Percentiles rank a stretch among this genome's conserved stretches.
These are phyloP conservation scores for Limtongia smithiae DNA, from an alignment of 805 yeast genomes.

Conservation along the genomic window DNA sequence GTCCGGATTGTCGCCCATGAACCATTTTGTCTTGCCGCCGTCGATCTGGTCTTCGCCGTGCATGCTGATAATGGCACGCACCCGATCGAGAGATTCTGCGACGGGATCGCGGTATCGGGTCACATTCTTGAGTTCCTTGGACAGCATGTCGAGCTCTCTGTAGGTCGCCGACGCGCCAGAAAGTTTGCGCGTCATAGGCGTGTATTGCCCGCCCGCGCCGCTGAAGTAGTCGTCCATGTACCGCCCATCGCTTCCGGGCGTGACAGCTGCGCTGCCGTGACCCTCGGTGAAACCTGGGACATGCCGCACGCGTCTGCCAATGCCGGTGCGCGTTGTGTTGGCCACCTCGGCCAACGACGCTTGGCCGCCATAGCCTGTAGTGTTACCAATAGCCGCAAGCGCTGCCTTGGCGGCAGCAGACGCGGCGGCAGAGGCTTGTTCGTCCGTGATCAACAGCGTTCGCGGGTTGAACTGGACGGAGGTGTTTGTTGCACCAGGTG, in stretches of 20 bases:
- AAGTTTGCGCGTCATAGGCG: background rate
- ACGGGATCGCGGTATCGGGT: slow-evolving; percentile 26
- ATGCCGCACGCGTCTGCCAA: no score
- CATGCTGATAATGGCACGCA: slow-evolving; percentile 10
- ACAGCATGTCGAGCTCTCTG: slow-evolving; percentile 18
- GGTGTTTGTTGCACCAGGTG: background rate
- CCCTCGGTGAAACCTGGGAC: no score
- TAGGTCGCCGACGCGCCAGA: slow-evolving; percentile 1
- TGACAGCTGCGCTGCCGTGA: no score
- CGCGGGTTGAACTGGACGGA: slow-evolving; percentile 7
- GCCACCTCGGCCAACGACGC: slow-evolving; percentile 26
- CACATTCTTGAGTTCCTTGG: slow-evolving; percentile 27
- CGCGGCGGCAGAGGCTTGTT: slow-evolving; percentile 27
- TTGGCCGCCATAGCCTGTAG: slow-evolving; percentile 2
- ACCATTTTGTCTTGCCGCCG: slow-evolving; percentile 7
- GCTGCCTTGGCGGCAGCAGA: slow-evolving; percentile 28
- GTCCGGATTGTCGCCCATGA: slow-evolving; percentile 1
- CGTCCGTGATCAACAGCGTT: slow-evolving; percentile 20
- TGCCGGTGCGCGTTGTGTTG: slow-evolving; percentile 14
- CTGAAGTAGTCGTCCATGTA: slow-evolving; percentile 1
- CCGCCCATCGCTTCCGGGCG: slow-evolving; percentile 1
- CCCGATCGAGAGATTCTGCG: slow-evolving; percentile 23
- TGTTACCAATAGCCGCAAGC: slow-evolving; percentile 24
- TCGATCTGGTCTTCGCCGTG: slow-evolving; percentile 1
- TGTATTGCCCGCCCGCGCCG: background rate